A percentile compares a stretch with the other conserved stretches of the same genome.
These are phyloP conservation scores for Echium plantagineum DNA, from an alignment of 257 asterid species.

Conservation along the genomic window DNA sequence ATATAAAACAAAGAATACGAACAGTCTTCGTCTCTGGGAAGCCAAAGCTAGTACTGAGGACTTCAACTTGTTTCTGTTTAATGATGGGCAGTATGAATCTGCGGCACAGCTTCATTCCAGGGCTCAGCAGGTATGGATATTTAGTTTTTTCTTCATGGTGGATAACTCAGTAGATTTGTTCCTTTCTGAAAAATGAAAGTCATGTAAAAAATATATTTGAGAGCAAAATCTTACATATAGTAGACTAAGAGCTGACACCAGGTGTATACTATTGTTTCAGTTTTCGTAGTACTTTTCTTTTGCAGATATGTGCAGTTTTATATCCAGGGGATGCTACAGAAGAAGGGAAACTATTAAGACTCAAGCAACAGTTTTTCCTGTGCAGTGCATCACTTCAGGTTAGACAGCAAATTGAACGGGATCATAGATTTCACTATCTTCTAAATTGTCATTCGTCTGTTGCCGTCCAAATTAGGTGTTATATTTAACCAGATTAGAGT, in stretches of 20 bases:
- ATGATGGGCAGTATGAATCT: constrained; percentile 95
- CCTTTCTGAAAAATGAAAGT: not conserved
- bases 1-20: constrained; percentile 91
- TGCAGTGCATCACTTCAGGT: constrained; percentile 99
- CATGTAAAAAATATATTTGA: constrained; percentile 5
- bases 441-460: too few relatives aligned
- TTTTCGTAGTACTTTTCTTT: not conserved
- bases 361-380: constrained; percentile 94
- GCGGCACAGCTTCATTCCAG: constrained; percentile 90
- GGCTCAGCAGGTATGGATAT: constrained; percentile 67
- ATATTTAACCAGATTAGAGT: too few relatives aligned
- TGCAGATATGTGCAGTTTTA: constrained; percentile 93
- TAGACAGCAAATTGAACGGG: constrained; percentile 7
- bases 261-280: too few relatives aligned
- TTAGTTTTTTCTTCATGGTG: constrained; percentile 15
- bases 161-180: not conserved
- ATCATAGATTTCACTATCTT: not conserved
- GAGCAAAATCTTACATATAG: not conserved
- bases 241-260: too few relatives aligned
- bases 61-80: constrained; percentile 76
- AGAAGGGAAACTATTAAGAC: constrained; percentile 74
- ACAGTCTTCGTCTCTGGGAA: constrained; percentile 96
- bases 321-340: constrained; percentile 99
- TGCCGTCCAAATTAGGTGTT: not conserved
- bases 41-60: constrained; percentile 88